Percentiles rank a stretch among this genome's conserved stretches.
Evolutionary conservation across 805 yeast species (phyloP).

Genomic region (Naumovozyma baii): DNA sequence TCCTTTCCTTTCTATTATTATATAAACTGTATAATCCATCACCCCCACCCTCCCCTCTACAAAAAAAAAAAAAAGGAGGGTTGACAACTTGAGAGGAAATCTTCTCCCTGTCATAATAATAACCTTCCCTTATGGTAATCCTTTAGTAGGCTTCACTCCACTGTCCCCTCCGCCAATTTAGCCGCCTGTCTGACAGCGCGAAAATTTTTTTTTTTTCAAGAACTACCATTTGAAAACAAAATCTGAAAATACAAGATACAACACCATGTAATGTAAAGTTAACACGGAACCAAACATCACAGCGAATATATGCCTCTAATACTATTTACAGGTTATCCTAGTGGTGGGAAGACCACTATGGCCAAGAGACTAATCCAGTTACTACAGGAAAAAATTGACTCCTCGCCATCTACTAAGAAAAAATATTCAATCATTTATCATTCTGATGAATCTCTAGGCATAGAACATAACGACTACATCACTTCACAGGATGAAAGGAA

Average conservation of each 20-base stretch:
- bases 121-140: too few relatives aligned
- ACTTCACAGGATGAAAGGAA: constrained; percentile 73
- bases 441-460: constrained; percentile 69
- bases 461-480: constrained; percentile 53
- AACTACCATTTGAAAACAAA: too few relatives aligned
- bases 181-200: too few relatives aligned
- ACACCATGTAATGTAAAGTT: neutral
- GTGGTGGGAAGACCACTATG: constrained; percentile 72
- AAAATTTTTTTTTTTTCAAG: too few relatives aligned
- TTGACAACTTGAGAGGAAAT: too few relatives aligned
- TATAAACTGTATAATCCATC: too few relatives aligned
- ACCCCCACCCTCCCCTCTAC: too few relatives aligned
- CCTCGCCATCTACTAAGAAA: constrained; percentile 32
- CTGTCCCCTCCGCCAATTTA: too few relatives aligned
- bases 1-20: too few relatives aligned
- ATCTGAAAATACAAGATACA: neutral
- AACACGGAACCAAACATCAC: neutral
- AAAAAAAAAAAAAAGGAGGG: too few relatives aligned
- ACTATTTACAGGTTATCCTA: constrained; percentile 75
- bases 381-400: constrained; percentile 38
- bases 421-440: constrained; percentile 53
- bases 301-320: constrained; percentile 65
- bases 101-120: too few relatives aligned
- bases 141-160: too few relatives aligned
- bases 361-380: constrained; percentile 45